These are phyloP conservation scores for Arthrinium phaeospermum DNA, from an alignment of 2,329 filamentous ascomycete species.

Conservation along the genomic window DNA sequence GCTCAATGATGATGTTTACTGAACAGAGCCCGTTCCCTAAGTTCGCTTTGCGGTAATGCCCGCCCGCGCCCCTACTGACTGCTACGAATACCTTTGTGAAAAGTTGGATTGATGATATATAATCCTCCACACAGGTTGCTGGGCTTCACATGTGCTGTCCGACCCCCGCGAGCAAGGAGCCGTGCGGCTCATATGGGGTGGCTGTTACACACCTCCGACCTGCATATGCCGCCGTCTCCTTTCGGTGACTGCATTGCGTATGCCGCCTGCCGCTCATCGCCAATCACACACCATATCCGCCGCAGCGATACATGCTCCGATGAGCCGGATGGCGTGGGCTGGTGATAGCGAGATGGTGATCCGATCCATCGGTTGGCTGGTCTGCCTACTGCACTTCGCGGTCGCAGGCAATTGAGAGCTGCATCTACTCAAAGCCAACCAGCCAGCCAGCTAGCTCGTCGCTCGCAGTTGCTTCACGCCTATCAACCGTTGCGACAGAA, in stretches of 20 bases:
- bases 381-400: background rate
- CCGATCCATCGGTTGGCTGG: background rate
- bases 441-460: background rate
- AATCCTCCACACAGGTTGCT: background rate
- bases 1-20: too few relatives aligned
- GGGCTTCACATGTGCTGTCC: background rate
- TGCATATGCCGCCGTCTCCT: background rate
- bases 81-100: too few relatives aligned
- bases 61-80: background rate
- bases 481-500: background rate
- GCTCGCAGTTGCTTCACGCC: background rate
- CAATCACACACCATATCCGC: background rate
- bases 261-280: background rate
- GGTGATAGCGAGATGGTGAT: background rate
- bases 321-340: background rate
- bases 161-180: background rate
- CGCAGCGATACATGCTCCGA: background rate
- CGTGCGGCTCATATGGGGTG: slow-evolving; percentile 13
- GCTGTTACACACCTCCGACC: background rate
- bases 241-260: background rate
- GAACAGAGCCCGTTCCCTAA: too few relatives aligned
- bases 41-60: too few relatives aligned
- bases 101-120: background rate
- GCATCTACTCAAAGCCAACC: background rate
- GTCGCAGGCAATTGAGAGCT: background rate